A percentile compares a stretch with the other conserved stretches of the same genome.
Evolutionary conservation across 257 asterid genomes (phyloP).

Genomic region (Marsdenia floribunda): DNA sequence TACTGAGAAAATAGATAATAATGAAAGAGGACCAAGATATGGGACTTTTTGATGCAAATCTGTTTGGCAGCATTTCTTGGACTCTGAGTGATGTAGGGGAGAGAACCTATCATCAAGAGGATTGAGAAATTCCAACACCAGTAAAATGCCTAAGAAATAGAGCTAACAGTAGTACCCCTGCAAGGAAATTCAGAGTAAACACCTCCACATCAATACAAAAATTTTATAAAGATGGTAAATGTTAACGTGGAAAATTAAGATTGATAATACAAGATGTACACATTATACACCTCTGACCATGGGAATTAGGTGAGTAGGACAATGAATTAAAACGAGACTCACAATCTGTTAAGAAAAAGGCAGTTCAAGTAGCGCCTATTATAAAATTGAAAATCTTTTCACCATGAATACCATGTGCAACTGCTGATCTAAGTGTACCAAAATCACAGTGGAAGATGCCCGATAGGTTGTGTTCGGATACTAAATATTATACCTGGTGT

Average conservation of each 20-base stretch:
- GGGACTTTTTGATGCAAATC: background rate
- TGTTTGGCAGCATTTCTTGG: conserved; percentile 1
- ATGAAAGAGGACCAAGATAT: background rate
- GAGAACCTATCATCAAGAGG: background rate
- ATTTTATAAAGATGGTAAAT: background rate
- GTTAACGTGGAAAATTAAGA: background rate
- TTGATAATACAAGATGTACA: background rate
- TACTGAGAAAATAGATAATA: background rate
- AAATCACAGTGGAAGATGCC: background rate
- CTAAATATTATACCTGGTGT: background rate
- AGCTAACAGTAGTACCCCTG: background rate
- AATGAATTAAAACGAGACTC: background rate
- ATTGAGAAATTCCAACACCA: background rate
- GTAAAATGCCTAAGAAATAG: background rate
- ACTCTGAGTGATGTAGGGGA: background rate
- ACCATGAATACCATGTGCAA: background rate
- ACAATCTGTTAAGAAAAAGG: background rate
- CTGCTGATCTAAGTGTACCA: background rate
- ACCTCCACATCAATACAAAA: background rate
- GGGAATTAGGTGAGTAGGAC: background rate
- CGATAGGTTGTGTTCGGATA: background rate
- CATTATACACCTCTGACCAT: background rate
- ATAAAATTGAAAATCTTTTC: background rate
- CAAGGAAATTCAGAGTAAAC: background rate
- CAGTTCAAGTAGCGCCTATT: background rate